These are phyloP conservation scores for Kluyveromyces nonfermentans DNA, from an alignment of 805 yeast genomes.

Conservation along the genomic window DNA sequence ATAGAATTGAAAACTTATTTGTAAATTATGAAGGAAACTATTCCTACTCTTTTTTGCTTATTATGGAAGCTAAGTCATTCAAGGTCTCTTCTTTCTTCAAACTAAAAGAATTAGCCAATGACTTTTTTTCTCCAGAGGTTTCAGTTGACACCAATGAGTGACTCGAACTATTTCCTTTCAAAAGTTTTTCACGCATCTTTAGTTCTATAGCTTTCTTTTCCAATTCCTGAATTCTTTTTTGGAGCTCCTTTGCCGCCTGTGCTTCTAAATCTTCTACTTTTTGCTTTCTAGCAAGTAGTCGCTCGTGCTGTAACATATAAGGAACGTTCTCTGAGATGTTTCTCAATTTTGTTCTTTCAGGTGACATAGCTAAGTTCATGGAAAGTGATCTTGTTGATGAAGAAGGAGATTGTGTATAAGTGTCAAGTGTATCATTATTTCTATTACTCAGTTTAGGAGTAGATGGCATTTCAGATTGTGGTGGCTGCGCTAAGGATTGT, in stretches of 20 bases:
- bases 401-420: constrained; percentile 26
- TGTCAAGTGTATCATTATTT: constrained; percentile 21
- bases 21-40: neutral
- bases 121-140: constrained; percentile 3
- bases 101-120: constrained; percentile 13
- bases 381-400: constrained; percentile 16
- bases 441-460: constrained; percentile 13
- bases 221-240: constrained; percentile 63
- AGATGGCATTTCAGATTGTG: constrained; percentile 16
- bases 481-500: constrained; percentile 18
- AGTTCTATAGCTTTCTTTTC: constrained; percentile 67
- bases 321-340: constrained; percentile 79
- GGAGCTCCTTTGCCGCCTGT: constrained; percentile 64
- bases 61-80: constrained; percentile 43
- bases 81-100: constrained; percentile 44
- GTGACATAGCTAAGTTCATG: constrained; percentile 24
- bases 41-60: constrained; percentile 21
- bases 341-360: constrained; percentile 54
- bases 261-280: constrained; percentile 73
- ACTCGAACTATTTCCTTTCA: constrained; percentile 25
- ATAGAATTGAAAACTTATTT: no score
- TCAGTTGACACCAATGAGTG: constrained; percentile 11
- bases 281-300: constrained; percentile 63
- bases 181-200: constrained; percentile 52
- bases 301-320: constrained; percentile 71